Evolutionary conservation across 2,329 filamentous ascomycete genomes (phyloP), one percentile per base, ranked within the genome.

Genomic region (Blastomyces percursus): DNA sequence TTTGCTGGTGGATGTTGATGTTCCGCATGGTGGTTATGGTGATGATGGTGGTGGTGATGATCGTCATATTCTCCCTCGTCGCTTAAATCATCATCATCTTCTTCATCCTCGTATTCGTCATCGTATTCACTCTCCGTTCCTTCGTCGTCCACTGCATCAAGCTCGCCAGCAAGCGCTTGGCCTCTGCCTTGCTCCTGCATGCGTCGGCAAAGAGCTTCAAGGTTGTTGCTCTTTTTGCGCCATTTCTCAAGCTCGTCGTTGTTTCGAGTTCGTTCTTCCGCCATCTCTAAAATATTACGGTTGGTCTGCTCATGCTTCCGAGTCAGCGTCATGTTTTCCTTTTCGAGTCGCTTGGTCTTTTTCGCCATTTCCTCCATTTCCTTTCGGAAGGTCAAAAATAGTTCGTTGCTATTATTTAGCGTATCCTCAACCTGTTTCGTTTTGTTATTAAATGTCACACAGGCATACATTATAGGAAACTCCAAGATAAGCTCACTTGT

Each of bases 301-400:
- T 94, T 94, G 32, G 92, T 95, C 57, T 90, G 86, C 69, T 96
- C 92, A 74, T 96, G 93, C 76, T 96, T 96, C 62, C 93, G 86
- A 67, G 91, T 96, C 60, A 96, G 83, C 21, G 85, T 88, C 69
- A 94, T 88, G 71, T 99, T 97, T 72, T 99, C 94, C 77, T 96
- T 96, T 75, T 99, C 94, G 61, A 99, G 81, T 32, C 91, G 87
- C 77, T 96, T 96, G 6, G 93, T 96, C 79, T 97, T 97, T 79
- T 96, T 96, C 0, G 92, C 96, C 92, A 97, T 97, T 72, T 97
- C 94, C 77, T 97, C 94, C 92, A 97, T 97, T 77, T 97, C 94
- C 78, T 96, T 96, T 61, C 93, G 86, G 77, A 97, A 97, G 0
- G 94, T 96, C 68, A 96, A 80, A 76, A 97, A 97, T 61, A 97